Evolutionary conservation across 306 rosid species (phyloP), one percentile per base, ranked within the genome.

Genomic region (Gastrolobium bilobum): DNA sequence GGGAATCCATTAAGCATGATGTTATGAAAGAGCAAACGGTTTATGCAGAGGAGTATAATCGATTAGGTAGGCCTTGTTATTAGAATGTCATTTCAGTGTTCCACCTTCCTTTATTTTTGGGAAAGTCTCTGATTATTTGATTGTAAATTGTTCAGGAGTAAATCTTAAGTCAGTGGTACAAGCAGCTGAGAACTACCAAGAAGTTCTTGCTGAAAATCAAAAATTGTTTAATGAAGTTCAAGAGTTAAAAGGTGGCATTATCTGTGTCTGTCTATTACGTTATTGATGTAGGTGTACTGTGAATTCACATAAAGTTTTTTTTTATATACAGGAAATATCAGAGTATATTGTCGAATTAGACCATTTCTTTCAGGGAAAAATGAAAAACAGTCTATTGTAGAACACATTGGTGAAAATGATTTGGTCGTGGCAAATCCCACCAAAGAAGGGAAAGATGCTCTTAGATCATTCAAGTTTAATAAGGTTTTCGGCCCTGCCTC

Each of bases 281-380:
- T 60, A 44, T 52, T 13, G 33, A 77, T 58, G 48, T 40, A 26
- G 57, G 51, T 64, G 78, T 15, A 64, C 34, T 30, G 10, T 30
- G 64, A 67, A 64, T 50, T 82, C 43, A 79, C 69, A 40, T 58
- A 0, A n/a, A 10, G 0, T 42, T 39, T 50, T 26, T 71, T 71
- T 29, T 37, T 39, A 74, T 39, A 74, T 75, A 10, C 79, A 90
- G 94, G 94, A 84, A 90, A 90, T 76, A 88, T 90, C 78, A 82
- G 91, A 73, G 91, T 90, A 64, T 90, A 80, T 72, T 90, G 94
- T 83, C 85, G 94, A 77, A 73, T 87, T 33, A 79, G 79, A 65
- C 94, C 94, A 7, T 88, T 76, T 78, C 60, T 60, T 61, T 4
- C 61, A 0, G 85, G 76, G 10, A 80, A 63, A 34, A 79, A 56